Evolutionary conservation across 2,329 filamentous ascomycete genomes (phyloP).

Genomic region (Arthrobotrys conoides): DNA sequence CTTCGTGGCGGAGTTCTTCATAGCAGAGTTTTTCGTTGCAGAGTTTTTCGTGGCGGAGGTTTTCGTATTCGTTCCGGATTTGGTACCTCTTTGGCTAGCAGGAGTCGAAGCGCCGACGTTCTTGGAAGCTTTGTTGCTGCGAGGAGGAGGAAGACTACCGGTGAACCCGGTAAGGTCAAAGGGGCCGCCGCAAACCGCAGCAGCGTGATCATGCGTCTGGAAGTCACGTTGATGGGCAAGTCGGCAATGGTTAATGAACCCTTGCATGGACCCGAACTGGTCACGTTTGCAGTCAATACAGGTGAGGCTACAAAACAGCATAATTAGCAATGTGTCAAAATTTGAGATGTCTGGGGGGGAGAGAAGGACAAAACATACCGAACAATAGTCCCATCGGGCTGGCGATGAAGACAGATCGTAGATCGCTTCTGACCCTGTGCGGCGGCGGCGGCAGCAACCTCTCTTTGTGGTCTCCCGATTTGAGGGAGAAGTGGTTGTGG

Average conservation of each 20-base stretch:
- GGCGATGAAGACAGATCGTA: conserved; percentile 86
- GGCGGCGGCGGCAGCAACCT: conserved; percentile 65
- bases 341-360: neutral
- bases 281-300: conserved; percentile 89
- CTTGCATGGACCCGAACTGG: conserved; percentile 95
- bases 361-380: conserved; percentile 69
- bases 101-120: conserved; percentile 17
- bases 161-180: conserved; percentile 72
- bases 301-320: conserved; percentile 72
- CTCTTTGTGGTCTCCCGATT: conserved; percentile 71
- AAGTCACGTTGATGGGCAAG: conserved; percentile 94
- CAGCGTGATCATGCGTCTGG: conserved; percentile 95
- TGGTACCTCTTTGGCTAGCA: conserved; percentile 13
- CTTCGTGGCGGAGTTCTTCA: conserved; percentile 30
- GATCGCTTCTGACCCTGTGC: conserved; percentile 81
- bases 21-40: conserved; percentile 17
- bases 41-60: neutral
- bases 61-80: conserved; percentile 29
- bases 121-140: conserved; percentile 50
- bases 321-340: conserved; percentile 26
- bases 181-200: conserved; percentile 85
- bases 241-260: conserved; percentile 99
- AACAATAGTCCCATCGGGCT: conserved; percentile 86
- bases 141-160: conserved; percentile 45
- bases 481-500: neutral